Conservation (phyloP, 2,329 filamentous ascomycete genomes). For the Botryotinia narcissicola region DNA sequence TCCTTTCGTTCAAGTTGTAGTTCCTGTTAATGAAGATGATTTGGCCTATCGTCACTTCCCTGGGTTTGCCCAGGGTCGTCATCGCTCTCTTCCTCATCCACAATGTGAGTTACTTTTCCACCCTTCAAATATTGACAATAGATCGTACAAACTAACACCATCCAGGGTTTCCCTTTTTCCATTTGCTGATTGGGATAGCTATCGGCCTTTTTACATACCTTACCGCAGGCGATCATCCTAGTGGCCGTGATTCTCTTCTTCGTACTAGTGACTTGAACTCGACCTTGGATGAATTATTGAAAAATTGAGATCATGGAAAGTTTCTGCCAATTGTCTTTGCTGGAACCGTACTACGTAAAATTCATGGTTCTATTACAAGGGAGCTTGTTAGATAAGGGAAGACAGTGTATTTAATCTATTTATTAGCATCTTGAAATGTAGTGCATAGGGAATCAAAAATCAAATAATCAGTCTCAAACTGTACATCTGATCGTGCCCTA, state of each 20-base stretch:
- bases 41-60: background rate
- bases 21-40: background rate
- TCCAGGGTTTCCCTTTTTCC: constrained; percentile 9
- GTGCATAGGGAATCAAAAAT: too few relatives aligned
- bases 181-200: background rate
- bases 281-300: background rate
- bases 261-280: background rate
- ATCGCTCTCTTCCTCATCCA: constrained; percentile 4
- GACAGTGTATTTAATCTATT: background rate
- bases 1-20: background rate
- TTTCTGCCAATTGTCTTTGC: background rate
- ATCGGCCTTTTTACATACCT: background rate
- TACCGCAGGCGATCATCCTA: background rate
- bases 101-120: background rate
- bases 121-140: background rate
- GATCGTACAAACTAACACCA: background rate
- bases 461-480: background rate
- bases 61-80: background rate
- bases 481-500: background rate
- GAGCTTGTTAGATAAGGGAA: background rate
- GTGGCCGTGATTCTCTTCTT: background rate
- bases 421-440: background rate
- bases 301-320: background rate
- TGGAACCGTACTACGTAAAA: background rate
- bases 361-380: too few relatives aligned